A percentile compares a stretch with the other conserved stretches of the same genome.
phyloP scores from a whole-genome alignment of 768 basidiomycete species.

The Auriscalpium orientale region DNA sequence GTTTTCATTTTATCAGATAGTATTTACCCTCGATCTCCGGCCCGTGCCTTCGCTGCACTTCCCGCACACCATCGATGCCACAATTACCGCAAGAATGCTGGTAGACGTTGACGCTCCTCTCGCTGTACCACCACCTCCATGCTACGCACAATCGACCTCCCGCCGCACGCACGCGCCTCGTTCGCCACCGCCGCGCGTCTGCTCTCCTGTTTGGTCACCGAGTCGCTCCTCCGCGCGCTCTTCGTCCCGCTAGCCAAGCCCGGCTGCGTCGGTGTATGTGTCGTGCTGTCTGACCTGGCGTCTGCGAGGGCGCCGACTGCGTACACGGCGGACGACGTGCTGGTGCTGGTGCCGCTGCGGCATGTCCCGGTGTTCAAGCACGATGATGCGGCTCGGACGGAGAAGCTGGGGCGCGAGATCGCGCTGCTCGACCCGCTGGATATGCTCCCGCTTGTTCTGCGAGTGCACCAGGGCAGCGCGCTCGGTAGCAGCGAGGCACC shows the following conservation, averaged over 20 bases:
- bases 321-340: slow-evolving; percentile 30
- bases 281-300: slow-evolving; percentile 30
- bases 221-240: slow-evolving; percentile 42
- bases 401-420: slow-evolving; percentile 30
- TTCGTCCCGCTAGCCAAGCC: slow-evolving; percentile 34
- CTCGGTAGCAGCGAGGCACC: background rate
- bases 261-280: slow-evolving; percentile 32
- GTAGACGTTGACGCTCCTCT: background rate
- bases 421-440: slow-evolving; percentile 49
- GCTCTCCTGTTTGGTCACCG: slow-evolving; percentile 51
- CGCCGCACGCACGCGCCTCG: slow-evolving; percentile 22
- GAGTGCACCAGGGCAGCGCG: slow-evolving; percentile 21
- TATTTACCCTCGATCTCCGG: too few species aligned
- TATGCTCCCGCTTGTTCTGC: slow-evolving; percentile 40
- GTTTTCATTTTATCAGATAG: too few species aligned
- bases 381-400: slow-evolving; percentile 17
- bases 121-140: background rate
- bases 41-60: too few species aligned
- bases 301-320: slow-evolving; percentile 1
- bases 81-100: too few species aligned
- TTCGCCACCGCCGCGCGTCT: slow-evolving; percentile 44
- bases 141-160: background rate
- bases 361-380: slow-evolving; percentile 41
- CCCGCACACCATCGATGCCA: too few species aligned
- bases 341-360: slow-evolving; percentile 41